Evolutionary conservation across 345 rosid genomes (phyloP).

Genomic region (Gossypium bickii): DNA sequence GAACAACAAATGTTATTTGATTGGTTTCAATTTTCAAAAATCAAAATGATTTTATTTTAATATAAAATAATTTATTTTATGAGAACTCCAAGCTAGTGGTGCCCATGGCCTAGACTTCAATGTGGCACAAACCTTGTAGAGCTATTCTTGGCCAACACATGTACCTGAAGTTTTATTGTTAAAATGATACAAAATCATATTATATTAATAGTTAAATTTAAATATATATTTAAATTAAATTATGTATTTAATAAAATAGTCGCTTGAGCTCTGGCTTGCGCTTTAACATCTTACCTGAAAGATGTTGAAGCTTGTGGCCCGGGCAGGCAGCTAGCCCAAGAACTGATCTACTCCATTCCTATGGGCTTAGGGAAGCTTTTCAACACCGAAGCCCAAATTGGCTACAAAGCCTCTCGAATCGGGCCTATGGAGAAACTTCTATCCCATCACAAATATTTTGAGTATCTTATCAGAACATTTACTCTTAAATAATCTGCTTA

Average conservation of each 20-base stretch:
- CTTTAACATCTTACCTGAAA: neutral
- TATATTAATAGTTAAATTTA: neutral
- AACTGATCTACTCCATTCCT: neutral
- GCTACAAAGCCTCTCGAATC: neutral
- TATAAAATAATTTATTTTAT: neutral
- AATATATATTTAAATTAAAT: neutral
- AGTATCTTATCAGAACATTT: neutral
- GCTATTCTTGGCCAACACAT: neutral
- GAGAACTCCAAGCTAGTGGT: neutral
- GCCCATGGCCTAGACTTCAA: neutral
- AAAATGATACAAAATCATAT: neutral
- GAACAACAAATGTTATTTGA: neutral
- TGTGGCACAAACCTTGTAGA: neutral
- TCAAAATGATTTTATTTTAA: too few relatives aligned
- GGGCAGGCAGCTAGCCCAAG: neutral
- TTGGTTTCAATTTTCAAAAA: neutral
- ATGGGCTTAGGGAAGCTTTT: conserved; percentile 2
- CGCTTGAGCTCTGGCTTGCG: neutral
- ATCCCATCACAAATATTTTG: neutral
- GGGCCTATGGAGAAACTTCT: neutral
- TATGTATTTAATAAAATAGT: neutral
- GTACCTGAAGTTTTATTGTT: neutral
- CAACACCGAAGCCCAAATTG: neutral
- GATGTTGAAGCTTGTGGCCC: neutral
- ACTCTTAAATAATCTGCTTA: neutral